Conservation (phyloP, 1,284 basidiomycete genomes). For the Sanghuangporus sanghuang region DNA sequence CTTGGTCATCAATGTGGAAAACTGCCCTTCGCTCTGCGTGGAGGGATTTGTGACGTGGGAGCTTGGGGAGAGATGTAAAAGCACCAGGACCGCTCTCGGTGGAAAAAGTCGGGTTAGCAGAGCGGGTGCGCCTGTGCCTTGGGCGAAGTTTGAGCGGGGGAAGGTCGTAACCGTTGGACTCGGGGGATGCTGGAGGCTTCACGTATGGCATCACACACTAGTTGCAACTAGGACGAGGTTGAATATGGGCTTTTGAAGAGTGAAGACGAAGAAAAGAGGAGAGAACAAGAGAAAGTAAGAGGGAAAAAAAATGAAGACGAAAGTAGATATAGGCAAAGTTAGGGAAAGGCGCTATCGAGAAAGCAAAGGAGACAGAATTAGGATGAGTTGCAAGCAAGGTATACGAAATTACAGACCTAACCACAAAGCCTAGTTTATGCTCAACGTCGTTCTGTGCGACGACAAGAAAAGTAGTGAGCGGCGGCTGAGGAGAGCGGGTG, state of each 20-base stretch:
- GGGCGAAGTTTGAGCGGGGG: constrained; percentile 27
- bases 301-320: background rate
- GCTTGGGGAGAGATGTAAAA: constrained; percentile 43
- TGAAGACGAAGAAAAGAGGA: background rate
- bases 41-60: constrained; percentile 38
- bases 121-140: constrained; percentile 36
- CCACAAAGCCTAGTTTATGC: constrained; percentile 4
- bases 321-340: background rate
- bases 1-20: constrained; percentile 33
- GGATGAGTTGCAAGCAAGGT: background rate
- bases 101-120: constrained; percentile 30
- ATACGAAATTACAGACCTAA: background rate
- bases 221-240: background rate
- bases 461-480: constrained; percentile 1
- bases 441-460: constrained; percentile 2
- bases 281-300: background rate
- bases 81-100: constrained; percentile 46
- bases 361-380: background rate
- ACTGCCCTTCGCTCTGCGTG: constrained; percentile 28
- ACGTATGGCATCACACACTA: constrained; percentile 17
- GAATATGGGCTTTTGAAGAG: background rate
- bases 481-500: constrained; percentile 3
- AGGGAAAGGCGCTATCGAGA: background rate
- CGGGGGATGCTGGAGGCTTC: constrained; percentile 14
- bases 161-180: constrained; percentile 21